Evolutionary conservation across 306 rosid genomes (phyloP).

Genomic region (Cicer bijugum): DNA sequence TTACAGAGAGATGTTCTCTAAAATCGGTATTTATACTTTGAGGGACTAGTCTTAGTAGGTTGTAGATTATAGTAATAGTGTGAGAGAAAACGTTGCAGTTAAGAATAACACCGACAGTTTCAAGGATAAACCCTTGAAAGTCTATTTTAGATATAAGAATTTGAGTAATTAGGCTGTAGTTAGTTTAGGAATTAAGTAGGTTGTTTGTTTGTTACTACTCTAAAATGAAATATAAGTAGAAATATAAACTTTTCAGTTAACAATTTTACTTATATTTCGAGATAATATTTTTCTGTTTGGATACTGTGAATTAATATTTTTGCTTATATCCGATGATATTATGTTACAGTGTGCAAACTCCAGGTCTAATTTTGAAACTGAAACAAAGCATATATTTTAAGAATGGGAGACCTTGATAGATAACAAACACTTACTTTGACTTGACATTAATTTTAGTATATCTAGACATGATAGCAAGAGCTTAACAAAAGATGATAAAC

Average conservation of each 20-base stretch:
- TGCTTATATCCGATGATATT: neutral
- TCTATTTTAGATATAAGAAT: too few species aligned
- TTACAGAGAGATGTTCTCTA: neutral
- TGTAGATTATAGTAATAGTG: too few species aligned
- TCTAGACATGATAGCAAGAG: slow-evolving; percentile 7
- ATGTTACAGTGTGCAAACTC: neutral
- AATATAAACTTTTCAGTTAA: too few species aligned
- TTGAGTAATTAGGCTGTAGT: too few species aligned
- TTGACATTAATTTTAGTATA: neutral
- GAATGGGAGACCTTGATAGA: neutral
- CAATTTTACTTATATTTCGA: neutral
- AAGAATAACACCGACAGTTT: too few species aligned
- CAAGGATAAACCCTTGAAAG: too few species aligned
- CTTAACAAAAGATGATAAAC: neutral
- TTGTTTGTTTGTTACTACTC: too few species aligned
- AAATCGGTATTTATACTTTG: neutral
- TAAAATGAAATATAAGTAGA: too few species aligned
- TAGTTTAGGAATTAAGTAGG: too few species aligned
- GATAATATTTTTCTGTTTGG: too few species aligned
- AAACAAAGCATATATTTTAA: slow-evolving; percentile 1
- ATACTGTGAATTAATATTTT: too few species aligned
- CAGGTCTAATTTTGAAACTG: neutral
- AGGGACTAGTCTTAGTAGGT: neutral
- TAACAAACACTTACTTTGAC: neutral
- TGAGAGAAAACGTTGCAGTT: too few species aligned